Evolutionary conservation across 768 basidiomycete species (phyloP), one percentile per base, ranked within the genome.

Genomic region (Rhizopogon vulgaris): DNA sequence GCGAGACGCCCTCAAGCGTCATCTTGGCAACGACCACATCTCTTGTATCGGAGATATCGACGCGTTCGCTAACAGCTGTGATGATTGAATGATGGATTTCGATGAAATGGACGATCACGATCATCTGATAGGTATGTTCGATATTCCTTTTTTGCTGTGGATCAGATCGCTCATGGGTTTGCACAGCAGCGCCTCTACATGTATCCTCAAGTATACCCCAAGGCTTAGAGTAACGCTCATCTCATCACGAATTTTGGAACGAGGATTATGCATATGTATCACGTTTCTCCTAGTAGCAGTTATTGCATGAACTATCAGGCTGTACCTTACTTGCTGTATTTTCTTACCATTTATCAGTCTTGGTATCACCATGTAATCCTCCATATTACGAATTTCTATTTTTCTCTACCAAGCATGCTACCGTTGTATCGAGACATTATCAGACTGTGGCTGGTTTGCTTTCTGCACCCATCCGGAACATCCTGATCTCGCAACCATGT

Each of bases 1-100:
- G 57, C 65, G 64, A 50, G 71, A 73, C 51, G 72, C 71, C 28
- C 67, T 73, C 52, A 72, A 73, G 57, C 64, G 71, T 43, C 72
- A 72, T 56, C 67, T 71, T 22, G 66, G 70, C 48, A 70, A 70
- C 43, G 60, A 67, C 7, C 68, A 67, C 15, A 69, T 70, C 43
- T 54, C 18, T 10, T 70, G 70, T 51, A 47, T 70, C 15, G 69
- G 69, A 15, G 55, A 70, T 47, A 63, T 69, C 54, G 54, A 61
- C 34, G 58, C 52, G 9, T 68, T 69, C 28, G 59, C 64, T 15
- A 60, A n/a, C 36, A 43, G 62, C 17, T 56, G 51, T n/a, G 63
- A 66, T 32, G 64, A 69, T 41, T 52, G 45, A 41, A 34, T 27
- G 25, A 28, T 15, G 27, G 22, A 34, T 14, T 46, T 24, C n/a